phyloP scores from a whole-genome alignment of 768 basidiomycete species.

The Phlegmacium glaucopus region DNA sequence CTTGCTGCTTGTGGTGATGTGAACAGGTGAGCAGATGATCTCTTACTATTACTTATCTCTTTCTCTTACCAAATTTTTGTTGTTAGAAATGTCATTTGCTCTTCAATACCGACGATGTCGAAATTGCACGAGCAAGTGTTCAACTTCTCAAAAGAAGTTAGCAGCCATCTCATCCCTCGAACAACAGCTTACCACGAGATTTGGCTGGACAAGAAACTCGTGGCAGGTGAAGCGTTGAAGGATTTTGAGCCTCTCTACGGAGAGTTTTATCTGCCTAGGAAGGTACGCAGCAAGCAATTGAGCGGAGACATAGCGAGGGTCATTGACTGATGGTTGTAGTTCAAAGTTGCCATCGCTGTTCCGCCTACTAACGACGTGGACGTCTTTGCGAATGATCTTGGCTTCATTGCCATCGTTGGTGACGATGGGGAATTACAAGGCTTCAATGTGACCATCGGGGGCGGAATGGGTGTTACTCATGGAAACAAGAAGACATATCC shows the following conservation, averaged over 20 bases:
- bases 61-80: neutral
- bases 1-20: conserved; percentile 99
- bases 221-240: conserved; percentile 90
- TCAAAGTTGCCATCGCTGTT: conserved; percentile 95
- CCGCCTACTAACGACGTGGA: conserved; percentile 97
- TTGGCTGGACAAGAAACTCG: conserved; percentile 96
- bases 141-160: conserved; percentile 79
- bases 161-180: conserved; percentile 81
- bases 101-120: conserved; percentile 89
- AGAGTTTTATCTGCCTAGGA: conserved; percentile 93
- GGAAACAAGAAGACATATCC: conserved; percentile 99
- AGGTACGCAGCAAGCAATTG: conserved; percentile 46
- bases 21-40: conserved; percentile 58
- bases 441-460: conserved; percentile 92
- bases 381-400: conserved; percentile 92
- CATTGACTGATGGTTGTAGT: conserved; percentile 41
- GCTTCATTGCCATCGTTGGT: conserved; percentile 91
- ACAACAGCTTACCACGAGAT: conserved; percentile 98
- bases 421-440: conserved; percentile 75
- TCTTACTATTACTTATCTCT: neutral
- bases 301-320: neutral
- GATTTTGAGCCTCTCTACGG: conserved; percentile 98
- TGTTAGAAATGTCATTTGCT: conserved; percentile 85
- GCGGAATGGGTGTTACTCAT: conserved; percentile 99
- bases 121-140: conserved; percentile 80